These are phyloP conservation scores for Penicillium polonicum DNA, from an alignment of 2,329 filamentous ascomycete genomes.

Conservation along the genomic window DNA sequence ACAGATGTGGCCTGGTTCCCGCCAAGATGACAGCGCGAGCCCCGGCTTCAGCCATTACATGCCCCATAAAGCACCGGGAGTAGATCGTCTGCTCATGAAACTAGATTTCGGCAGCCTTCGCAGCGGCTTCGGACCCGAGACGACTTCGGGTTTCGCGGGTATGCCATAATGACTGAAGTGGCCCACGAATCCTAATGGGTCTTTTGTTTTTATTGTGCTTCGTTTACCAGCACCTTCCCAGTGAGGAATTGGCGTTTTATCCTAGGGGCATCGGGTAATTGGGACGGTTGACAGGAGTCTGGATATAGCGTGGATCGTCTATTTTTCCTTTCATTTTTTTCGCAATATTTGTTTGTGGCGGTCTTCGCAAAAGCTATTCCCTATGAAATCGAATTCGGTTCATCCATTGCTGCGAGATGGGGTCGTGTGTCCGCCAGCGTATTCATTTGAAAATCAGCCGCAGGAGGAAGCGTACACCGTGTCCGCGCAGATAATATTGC, in stretches of 20 bases:
- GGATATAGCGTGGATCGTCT: neutral
- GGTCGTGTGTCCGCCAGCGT: constrained; percentile 2
- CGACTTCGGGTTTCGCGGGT: constrained; percentile 15
- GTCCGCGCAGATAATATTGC: neutral
- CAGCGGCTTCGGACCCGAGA: constrained; percentile 13
- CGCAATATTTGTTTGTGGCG: neutral
- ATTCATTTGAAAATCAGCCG: neutral
- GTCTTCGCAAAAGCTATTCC: neutral
- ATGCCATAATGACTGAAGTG: constrained; percentile 7
- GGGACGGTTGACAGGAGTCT: neutral
- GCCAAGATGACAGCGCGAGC: constrained; percentile 24
- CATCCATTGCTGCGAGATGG: constrained; percentile 9
- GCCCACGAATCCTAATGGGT: neutral
- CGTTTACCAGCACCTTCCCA: neutral
- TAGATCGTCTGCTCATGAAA: constrained; percentile 88
- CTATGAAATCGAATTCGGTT: neutral
- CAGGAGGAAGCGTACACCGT: neutral
- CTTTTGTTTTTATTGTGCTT: constrained; percentile 1
- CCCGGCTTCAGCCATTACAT: constrained; percentile 53
- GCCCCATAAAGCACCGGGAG: constrained; percentile 70
- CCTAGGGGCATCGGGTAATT: neutral
- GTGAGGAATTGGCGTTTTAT: constrained; percentile 7
- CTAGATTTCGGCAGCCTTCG: constrained; percentile 59
- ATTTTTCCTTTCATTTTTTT: neutral
- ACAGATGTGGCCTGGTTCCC: constrained; percentile 29